Conservation (phyloP, 2,329 filamentous ascomycete genomes). For the Colletotrichum tropicale region DNA sequence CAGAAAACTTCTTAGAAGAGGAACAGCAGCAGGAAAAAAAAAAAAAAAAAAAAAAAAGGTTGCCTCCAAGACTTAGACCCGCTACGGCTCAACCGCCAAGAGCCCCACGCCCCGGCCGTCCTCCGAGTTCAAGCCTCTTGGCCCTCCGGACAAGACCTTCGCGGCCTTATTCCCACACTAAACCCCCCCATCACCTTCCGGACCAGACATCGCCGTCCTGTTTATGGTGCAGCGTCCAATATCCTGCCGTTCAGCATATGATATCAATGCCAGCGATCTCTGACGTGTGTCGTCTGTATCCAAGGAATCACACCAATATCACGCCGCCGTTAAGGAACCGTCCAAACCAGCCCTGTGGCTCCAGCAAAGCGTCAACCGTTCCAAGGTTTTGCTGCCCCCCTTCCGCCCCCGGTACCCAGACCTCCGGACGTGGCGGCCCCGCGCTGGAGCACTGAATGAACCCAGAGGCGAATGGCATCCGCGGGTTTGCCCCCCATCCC, state of each 20-base stretch:
- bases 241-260: not conserved
- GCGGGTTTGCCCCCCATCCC: not conserved
- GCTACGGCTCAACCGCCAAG: not conserved
- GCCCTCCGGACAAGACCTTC: not conserved
- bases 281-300: not conserved
- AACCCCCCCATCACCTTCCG: not conserved
- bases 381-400: not conserved
- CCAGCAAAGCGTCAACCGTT: not conserved
- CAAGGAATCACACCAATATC: not conserved
- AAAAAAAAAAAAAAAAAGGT: too few relatives aligned
- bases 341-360: not conserved
- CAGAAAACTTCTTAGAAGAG: not conserved
- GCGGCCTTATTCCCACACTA: not conserved
- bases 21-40: not conserved
- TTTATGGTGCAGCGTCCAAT: not conserved
- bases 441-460: not conserved
- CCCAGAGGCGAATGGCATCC: not conserved
- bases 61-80: not conserved
- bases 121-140: slow-evolving; percentile 9
- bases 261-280: not conserved
- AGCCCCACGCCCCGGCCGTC: slow-evolving; percentile 4
- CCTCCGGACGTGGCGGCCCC: not conserved
- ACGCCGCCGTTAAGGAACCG: not conserved
- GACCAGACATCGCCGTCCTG: not conserved
- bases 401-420: not conserved